Percentiles rank a stretch among this genome's conserved stretches.
phyloP scores from a whole-genome alignment of 345 rosid genomes.

The Dipteronia dyeriana region DNA sequence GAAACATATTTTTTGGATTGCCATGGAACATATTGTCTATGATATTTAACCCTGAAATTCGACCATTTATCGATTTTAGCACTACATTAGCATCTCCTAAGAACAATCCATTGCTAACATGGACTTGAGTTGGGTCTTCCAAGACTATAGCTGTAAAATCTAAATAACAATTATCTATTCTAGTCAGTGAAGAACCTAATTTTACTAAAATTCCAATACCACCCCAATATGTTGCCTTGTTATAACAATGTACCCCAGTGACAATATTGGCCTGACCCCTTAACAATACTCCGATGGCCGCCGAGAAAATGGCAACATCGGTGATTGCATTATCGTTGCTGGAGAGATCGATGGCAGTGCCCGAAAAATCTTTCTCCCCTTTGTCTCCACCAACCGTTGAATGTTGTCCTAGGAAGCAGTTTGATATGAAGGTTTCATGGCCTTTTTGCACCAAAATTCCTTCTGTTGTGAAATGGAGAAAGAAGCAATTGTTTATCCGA shows the following conservation, averaged over 20 bases:
- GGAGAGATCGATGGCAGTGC: slow-evolving; percentile 61
- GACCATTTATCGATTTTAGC: slow-evolving; percentile 47
- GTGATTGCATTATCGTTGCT: slow-evolving; percentile 70
- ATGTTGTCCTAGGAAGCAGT: slow-evolving; percentile 59
- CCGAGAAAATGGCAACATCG: slow-evolving; percentile 61
- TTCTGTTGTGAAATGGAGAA: slow-evolving; percentile 64
- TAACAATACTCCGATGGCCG: slow-evolving; percentile 53
- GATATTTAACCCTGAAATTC: slow-evolving; percentile 50
- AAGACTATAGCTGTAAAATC: slow-evolving; percentile 58
- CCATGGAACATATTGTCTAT: slow-evolving; percentile 65
- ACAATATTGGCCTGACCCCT: slow-evolving; percentile 64
- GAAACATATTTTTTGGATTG: slow-evolving; percentile 24
- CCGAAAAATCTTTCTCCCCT: slow-evolving; percentile 49
- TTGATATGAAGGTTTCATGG: slow-evolving; percentile 68
- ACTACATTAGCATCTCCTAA: slow-evolving; percentile 60
- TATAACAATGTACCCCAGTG: slow-evolving; percentile 70
- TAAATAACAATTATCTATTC: slow-evolving; percentile 68
- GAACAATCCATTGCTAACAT: slow-evolving; percentile 61
- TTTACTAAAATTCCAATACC: slow-evolving; percentile 66
- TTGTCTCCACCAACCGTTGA: slow-evolving; percentile 59
- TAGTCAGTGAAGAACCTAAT: slow-evolving; percentile 37
- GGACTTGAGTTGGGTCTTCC: slow-evolving; percentile 70
- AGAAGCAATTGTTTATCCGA: slow-evolving; percentile 53
- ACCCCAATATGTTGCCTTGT: slow-evolving; percentile 67
- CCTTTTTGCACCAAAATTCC: slow-evolving; percentile 64